Evolutionary conservation across 495 filamentous ascomycete species (phyloP).

Genomic region (Cairneyella variabilis): DNA sequence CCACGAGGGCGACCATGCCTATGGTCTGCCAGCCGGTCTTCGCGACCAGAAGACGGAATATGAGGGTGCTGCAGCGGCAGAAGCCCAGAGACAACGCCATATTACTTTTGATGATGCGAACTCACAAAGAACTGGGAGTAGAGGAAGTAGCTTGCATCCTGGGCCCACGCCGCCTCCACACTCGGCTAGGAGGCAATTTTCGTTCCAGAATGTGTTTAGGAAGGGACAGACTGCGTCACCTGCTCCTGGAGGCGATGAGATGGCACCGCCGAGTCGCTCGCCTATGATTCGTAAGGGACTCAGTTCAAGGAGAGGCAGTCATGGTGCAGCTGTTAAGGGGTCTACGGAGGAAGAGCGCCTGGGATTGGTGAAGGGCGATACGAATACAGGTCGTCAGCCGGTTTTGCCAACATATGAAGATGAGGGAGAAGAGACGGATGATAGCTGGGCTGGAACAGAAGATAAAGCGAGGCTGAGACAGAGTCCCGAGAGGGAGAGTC

Average conservation of each 20-base stretch:
- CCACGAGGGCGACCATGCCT: constrained; percentile 15
- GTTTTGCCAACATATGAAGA: constrained; percentile 34
- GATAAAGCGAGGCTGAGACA: not conserved
- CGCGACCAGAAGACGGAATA: constrained; percentile 34
- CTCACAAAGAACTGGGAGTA: constrained; percentile 30
- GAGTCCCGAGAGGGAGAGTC: not conserved
- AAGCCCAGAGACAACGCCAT: constrained; percentile 32
- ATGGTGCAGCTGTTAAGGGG: constrained; percentile 40
- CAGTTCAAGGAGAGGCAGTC: constrained; percentile 41
- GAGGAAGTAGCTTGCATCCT: constrained; percentile 23
- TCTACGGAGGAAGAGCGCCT: constrained; percentile 86
- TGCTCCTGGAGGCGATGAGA: constrained; percentile 34
- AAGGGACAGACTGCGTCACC: constrained; percentile 14
- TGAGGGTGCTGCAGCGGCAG: constrained; percentile 32
- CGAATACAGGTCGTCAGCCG: constrained; percentile 34
- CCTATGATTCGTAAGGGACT: constrained; percentile 34
- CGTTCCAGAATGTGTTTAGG: constrained; percentile 79
- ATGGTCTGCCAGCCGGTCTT: constrained; percentile 23
- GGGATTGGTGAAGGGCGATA: constrained; percentile 80
- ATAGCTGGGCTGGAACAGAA: not conserved
- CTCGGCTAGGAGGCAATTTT: constrained; percentile 74
- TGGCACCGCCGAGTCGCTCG: constrained; percentile 30
- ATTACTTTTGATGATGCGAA: constrained; percentile 32
- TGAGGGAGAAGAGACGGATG: constrained; percentile 24
- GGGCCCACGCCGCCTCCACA: constrained; percentile 49